These are phyloP conservation scores for Fomitopsis palustris DNA, from an alignment of 1,284 basidiomycete species.

Conservation along the genomic window DNA sequence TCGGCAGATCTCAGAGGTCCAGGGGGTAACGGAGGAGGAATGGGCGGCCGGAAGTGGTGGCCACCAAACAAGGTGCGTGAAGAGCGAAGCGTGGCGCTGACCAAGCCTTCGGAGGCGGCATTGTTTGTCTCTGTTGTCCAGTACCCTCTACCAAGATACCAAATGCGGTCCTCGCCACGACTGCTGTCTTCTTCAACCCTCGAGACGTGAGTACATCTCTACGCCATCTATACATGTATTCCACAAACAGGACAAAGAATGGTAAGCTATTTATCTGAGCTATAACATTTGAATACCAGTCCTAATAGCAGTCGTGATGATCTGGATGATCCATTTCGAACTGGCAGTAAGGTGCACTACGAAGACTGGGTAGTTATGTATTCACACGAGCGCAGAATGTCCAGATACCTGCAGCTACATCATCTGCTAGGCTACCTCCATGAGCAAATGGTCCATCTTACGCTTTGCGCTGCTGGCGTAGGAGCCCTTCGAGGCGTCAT, in stretches of 20 bases:
- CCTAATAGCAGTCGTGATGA: no score
- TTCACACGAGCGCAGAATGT: no score
- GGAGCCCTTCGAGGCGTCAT: constrained; percentile 40
- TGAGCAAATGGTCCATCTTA: constrained; percentile 54
- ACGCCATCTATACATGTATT: no score
- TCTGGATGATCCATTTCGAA: no score
- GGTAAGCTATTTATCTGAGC: no score
- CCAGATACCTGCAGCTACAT: no score
- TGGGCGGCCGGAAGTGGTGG: neutral
- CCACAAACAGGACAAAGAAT: no score
- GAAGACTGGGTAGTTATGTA: no score
- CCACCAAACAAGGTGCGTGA: neutral
- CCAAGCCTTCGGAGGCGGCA: constrained; percentile 1
- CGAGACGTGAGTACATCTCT: no score
- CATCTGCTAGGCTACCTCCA: constrained; percentile 16
- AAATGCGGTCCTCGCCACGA: neutral
- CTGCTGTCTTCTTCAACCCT: neutral
- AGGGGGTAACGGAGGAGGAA: neutral
- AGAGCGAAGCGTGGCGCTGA: constrained; percentile 1
- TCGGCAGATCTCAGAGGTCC: neutral
- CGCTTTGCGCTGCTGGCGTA: constrained; percentile 51
- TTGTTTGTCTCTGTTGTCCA: constrained; percentile 9
- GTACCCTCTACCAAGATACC: constrained; percentile 1
- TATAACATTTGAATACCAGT: no score
- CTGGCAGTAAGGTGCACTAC: no score